phyloP scores from a whole-genome alignment of 495 filamentous ascomycete genomes.

The Penicillium psychrofluorescens region DNA sequence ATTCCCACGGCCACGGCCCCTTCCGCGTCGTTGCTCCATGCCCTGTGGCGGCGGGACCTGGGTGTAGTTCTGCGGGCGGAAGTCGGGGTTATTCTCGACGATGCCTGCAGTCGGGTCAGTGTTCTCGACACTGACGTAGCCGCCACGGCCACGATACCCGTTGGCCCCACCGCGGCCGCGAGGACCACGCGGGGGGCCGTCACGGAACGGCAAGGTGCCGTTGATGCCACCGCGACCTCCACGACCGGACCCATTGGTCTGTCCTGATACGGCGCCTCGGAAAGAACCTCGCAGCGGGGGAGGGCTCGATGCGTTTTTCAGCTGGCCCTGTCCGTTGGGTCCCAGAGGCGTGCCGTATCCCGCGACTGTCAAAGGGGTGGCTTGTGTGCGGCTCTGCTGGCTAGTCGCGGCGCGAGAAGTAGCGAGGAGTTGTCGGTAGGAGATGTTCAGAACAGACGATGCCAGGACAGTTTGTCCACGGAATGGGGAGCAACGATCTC shows the following conservation, averaged over 20 bases:
- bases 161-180: constrained; percentile 23
- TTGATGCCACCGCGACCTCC: constrained; percentile 37
- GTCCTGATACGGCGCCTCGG: constrained; percentile 54
- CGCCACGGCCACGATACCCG: constrained; percentile 34
- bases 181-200: constrained; percentile 22
- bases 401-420: constrained; percentile 62
- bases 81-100: constrained; percentile 44
- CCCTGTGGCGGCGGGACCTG: constrained; percentile 73
- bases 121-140: constrained; percentile 48
- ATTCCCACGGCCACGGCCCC: constrained; percentile 42
- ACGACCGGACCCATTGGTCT: constrained; percentile 20
- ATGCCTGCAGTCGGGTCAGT: constrained; percentile 42
- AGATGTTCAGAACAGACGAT: constrained; percentile 79
- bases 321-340: constrained; percentile 55
- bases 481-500: constrained; percentile 89
- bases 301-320: constrained; percentile 61
- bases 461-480: constrained; percentile 85
- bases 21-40: constrained; percentile 52
- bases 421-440: constrained; percentile 71
- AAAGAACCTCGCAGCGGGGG: constrained; percentile 64
- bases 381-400: constrained; percentile 42
- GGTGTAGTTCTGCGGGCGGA: constrained; percentile 55
- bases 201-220: constrained; percentile 33
- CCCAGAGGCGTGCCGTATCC: constrained; percentile 53
- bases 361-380: constrained; percentile 49